Evolutionary conservation across 495 filamentous ascomycete genomes (phyloP).

Genomic region (Polyplosphaeria fusca): DNA sequence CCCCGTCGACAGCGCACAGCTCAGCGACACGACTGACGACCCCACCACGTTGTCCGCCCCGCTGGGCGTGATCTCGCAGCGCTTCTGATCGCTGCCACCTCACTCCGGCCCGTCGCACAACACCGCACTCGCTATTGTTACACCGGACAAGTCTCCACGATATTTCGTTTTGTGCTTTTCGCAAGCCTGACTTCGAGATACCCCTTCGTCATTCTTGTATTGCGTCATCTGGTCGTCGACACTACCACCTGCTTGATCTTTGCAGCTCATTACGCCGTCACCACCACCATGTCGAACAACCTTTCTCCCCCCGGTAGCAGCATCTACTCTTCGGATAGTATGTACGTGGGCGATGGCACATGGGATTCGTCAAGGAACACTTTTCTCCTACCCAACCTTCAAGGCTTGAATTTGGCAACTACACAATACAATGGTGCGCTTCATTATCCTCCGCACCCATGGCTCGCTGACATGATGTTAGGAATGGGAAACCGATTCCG

Average conservation of each 20-base stretch:
- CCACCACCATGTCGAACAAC: slow-evolving; percentile 20
- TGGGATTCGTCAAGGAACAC: slow-evolving; percentile 82
- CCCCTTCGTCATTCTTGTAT: no score
- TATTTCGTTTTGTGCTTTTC: no score
- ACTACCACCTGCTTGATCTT: not conserved
- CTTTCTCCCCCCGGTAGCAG: slow-evolving; percentile 77
- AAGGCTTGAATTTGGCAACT: slow-evolving; percentile 87
- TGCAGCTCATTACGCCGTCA: no score
- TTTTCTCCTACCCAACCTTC: slow-evolving; percentile 82
- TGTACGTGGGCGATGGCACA: slow-evolving; percentile 86
- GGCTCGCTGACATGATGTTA: slow-evolving; percentile 37
- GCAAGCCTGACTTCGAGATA: no score
- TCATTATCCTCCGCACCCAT: no score
- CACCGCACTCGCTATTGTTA: slow-evolving; percentile 4
- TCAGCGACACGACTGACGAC: slow-evolving; percentile 23
- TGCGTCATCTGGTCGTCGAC: slow-evolving; percentile 3
- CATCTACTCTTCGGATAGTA: slow-evolving; percentile 75
- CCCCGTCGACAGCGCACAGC: slow-evolving; percentile 6
- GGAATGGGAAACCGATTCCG: slow-evolving; percentile 91
- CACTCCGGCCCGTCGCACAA: slow-evolving; percentile 13
- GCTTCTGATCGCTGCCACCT: slow-evolving; percentile 25
- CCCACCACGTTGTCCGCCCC: slow-evolving; percentile 22
- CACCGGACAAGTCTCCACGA: no score
- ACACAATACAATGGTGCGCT: slow-evolving; percentile 96
- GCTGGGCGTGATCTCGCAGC: slow-evolving; percentile 28